Evolutionary conservation across 2,329 filamentous ascomycete genomes (phyloP).

Genomic region (Claviceps monticola): DNA sequence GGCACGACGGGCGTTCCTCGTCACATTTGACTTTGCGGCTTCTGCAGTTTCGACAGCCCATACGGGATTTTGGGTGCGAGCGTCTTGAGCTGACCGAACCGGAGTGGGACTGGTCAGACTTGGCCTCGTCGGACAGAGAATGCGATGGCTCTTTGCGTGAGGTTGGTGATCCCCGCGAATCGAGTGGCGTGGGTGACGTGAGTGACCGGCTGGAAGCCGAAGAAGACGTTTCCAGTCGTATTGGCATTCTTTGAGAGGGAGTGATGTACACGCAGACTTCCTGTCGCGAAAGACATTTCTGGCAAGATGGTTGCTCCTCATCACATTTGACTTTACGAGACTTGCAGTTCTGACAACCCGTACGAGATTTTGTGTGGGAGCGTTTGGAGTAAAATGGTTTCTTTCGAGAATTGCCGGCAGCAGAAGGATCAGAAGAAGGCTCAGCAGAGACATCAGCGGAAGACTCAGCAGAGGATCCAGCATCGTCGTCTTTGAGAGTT

Average conservation of each 20-base stretch:
- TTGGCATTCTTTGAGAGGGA: slow-evolving; percentile 9
- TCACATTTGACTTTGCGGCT: slow-evolving; percentile 41
- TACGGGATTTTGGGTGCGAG: slow-evolving; percentile 40
- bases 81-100: slow-evolving; percentile 24
- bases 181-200: neutral
- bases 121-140: neutral
- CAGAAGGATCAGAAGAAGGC: neutral
- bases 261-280: slow-evolving; percentile 32
- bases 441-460: neutral
- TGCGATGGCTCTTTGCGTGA: neutral
- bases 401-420: neutral
- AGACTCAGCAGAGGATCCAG: neutral
- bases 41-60: slow-evolving; percentile 42
- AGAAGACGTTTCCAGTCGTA: slow-evolving; percentile 1
- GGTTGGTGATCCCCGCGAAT: neutral
- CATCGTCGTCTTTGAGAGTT: neutral
- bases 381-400: slow-evolving; percentile 29
- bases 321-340: slow-evolving; percentile 41
- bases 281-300: slow-evolving; percentile 32
- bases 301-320: slow-evolving; percentile 35
- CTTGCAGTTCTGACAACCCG: slow-evolving; percentile 42
- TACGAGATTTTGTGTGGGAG: slow-evolving; percentile 40
- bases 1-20: slow-evolving; percentile 35
- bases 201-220: neutral
- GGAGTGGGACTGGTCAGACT: neutral